These are phyloP conservation scores for Typha latifolia DNA, from an alignment of 176 grass and related monocot genomes.

Conservation along the genomic window DNA sequence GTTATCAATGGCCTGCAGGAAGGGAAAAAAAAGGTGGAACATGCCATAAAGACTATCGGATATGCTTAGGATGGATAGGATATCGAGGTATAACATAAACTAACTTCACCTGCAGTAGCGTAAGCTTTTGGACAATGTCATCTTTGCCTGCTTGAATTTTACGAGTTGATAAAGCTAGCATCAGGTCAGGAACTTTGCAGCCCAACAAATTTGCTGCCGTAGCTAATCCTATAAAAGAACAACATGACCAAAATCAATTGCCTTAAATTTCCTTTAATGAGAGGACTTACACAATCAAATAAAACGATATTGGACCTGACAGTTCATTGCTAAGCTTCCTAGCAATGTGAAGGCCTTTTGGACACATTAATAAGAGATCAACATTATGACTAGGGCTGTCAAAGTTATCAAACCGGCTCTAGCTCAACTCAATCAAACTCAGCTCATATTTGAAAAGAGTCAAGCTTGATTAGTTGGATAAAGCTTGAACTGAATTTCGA, in stretches of 20 bases:
- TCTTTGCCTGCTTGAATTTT: conserved; percentile 91
- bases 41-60: background rate
- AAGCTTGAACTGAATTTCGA: too few species aligned
- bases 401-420: background rate
- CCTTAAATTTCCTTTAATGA: background rate
- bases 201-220: conserved; percentile 70
- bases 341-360: background rate
- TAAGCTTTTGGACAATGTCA: conserved; percentile 78
- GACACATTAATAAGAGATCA: too few species aligned
- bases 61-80: background rate
- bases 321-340: background rate
- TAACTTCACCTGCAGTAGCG: conserved; percentile 57
- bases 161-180: conserved; percentile 62
- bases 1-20: conserved; percentile 58
- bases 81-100: conserved; percentile 1
- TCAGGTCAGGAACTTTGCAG: conserved; percentile 52
- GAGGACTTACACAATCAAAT: background rate
- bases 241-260: background rate
- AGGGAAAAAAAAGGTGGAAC: conserved; percentile 12
- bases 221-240: conserved; percentile 44
- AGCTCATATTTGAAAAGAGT: too few species aligned
- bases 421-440: too few species aligned
- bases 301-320: too few species aligned
- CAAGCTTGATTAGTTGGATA: too few species aligned
- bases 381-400: too few species aligned